Evolutionary conservation across 306 rosid genomes (phyloP), one percentile per base, ranked within the genome.

Genomic region (Rosa multiflora): DNA sequence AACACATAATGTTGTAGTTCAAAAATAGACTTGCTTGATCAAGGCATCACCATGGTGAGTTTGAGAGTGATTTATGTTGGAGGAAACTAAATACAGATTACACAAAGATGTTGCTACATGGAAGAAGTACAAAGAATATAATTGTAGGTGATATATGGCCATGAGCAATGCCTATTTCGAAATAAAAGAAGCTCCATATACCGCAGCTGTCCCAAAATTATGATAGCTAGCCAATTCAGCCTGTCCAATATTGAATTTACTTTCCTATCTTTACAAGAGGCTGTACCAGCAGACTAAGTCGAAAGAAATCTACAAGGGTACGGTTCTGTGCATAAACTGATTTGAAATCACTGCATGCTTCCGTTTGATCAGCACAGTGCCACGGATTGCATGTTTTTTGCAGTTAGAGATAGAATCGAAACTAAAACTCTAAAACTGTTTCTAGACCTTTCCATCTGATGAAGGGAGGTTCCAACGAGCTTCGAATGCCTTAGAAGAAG

Each of bases 371-470:
- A 61, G 75, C 18, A 47, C 80, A 64, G 70, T 67, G 58, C 63
- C n/a, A 66, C 43, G 83, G 73, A 47, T 79, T 72, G 81, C 76
- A 66, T 69, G 71, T 79, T 68, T 81, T 68, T 68, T 48, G 80
- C 76, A 48, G 76, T 70, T 67, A 80, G 79, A 53, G 52, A 55
- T 72, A 52, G 32, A 35, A 63, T 20, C 2, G 46, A 20, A 48
- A 42, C 23, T 29, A 70, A 70, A 23, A 6, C 23, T 69, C 73
- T 69, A 2, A 4, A 21, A 69, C 32, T 59, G 20, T 23, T 55
- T 18, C 63, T 87, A 91, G 76, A 89, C 92, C 81, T 87, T 94
- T n/a, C 93, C 94, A 52, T 87, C 90, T 11, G 89, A 86, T 4
- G 87, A 76, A 51, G 85, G 86, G 56, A 62, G 78, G 74, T 61